Evolutionary conservation across 2,329 filamentous ascomycete genomes (phyloP).

Genomic region (Curvularia lunata): DNA sequence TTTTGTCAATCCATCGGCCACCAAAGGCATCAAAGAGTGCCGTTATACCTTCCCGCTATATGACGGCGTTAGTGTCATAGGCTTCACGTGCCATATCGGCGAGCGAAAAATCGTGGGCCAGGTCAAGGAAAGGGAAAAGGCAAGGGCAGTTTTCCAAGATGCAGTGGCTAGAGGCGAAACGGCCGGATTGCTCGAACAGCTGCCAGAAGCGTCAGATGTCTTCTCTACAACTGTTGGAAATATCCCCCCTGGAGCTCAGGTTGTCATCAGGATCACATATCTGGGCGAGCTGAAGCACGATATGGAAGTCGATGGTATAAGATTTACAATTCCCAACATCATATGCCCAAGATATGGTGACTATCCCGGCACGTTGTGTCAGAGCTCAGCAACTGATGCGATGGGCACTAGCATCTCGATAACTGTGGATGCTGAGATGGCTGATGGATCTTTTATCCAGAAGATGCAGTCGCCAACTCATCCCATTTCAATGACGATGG

Average conservation of each 20-base stretch:
- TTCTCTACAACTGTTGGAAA: conserved; percentile 74
- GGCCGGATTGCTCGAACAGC: conserved; percentile 70
- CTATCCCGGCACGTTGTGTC: conserved; percentile 49
- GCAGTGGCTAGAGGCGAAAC: conserved; percentile 66
- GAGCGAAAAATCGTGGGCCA: conserved; percentile 66
- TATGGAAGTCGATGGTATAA: conserved; percentile 68
- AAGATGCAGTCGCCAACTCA: conserved; percentile 71
- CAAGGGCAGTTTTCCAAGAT: conserved; percentile 64
- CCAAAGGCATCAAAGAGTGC: conserved; percentile 59
- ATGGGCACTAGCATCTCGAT: conserved; percentile 57
- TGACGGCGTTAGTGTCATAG: conserved; percentile 73
- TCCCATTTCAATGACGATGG: conserved; percentile 69
- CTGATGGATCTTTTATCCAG: conserved; percentile 62
- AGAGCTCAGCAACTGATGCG: conserved; percentile 14
- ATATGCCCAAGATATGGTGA: conserved; percentile 71
- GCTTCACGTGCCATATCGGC: conserved; percentile 69
- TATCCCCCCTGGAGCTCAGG: conserved; percentile 63
- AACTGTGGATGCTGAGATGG: conserved; percentile 66
- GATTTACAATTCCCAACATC: conserved; percentile 71
- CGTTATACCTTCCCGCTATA: conserved; percentile 75
- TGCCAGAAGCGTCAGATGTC: conserved; percentile 65
- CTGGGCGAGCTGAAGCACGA: conserved; percentile 76
- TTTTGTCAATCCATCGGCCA: conserved; percentile 64
- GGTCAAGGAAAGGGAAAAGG: conserved; percentile 70
- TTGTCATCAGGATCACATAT: conserved; percentile 69